Evolutionary conservation across 2,329 filamentous ascomycete genomes (phyloP), one percentile per base, ranked within the genome.

Genomic region (Coniochaeta prunicola): DNA sequence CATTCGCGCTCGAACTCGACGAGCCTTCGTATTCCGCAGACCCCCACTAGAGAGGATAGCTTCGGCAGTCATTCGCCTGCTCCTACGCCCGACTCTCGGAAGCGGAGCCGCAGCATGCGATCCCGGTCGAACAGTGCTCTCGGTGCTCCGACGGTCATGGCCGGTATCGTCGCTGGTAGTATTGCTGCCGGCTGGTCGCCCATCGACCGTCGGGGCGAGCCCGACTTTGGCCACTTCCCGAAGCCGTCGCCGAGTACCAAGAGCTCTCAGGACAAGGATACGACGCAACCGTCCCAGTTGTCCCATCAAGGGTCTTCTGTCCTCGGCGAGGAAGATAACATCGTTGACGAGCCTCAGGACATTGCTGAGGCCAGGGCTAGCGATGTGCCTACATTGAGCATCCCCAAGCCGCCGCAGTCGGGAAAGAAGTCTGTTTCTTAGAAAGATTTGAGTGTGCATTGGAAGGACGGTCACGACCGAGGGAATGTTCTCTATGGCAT

Each of bases 121-220:
- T 86, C 85, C 59, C 76, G 86, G 59, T 84, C 82, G 42, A 87
- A 87, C 71, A 91, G 88, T 30, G 88, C 88, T 1, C 79, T 92
- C 12, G 89, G 86, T 12, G 87, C 89, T 1, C 86, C 88, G 1
- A 86, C 87, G 8, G 89, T 91, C 61, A 92, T 92, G 89, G 88
- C 89, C n/a, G 90, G 90, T 61, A 87, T 92, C 59, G 84, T 92
- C 56, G 90, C 89, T 9, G 89, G 88, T 48, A 88, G 87, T 67
- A 83, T 92, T 34, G 89, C 85, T 34, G 88, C 86, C 15, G 88
- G 87, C 31, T 92, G 89, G 89, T 90, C 88, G 54, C 89, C 89
- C 1, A 81, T 86, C 58, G 86, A 87, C 60, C 75, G 82, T 9
- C 74, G 71, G 55, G 68, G 65, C 19, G 73, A 72, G 56, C 67